phyloP scores from a whole-genome alignment of 2,329 filamentous ascomycete genomes.

The Botrytis cinerea region DNA sequence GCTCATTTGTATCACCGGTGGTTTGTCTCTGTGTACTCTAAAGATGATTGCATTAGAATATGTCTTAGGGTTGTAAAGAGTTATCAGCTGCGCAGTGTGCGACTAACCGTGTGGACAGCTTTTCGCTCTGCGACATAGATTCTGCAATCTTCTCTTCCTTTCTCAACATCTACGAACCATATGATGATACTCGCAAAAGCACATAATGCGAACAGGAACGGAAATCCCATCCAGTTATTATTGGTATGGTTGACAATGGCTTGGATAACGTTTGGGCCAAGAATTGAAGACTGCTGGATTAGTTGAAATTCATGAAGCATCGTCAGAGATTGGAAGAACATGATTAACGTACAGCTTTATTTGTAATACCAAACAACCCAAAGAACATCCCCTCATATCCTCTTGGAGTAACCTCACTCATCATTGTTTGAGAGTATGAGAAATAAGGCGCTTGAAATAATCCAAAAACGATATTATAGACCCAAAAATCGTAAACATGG shows the following conservation, averaged over 20 bases:
- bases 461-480: constrained; percentile 48
- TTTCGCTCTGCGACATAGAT: constrained; percentile 44
- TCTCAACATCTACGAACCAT: constrained; percentile 46
- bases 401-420: constrained; percentile 47
- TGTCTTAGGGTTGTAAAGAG: accelerated
- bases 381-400: constrained; percentile 50
- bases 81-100: not conserved
- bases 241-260: constrained; percentile 47
- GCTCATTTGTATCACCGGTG: not conserved
- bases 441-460: constrained; percentile 48
- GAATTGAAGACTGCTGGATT: constrained; percentile 44
- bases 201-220: constrained; percentile 46
- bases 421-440: constrained; percentile 49
- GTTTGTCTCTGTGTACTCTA: not conserved
- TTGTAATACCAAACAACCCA: constrained; percentile 48
- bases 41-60: not conserved
- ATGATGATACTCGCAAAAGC: constrained; percentile 44
- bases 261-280: constrained; percentile 48
- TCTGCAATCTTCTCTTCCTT: constrained; percentile 45
- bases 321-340: too few species aligned
- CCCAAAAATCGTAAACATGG: constrained; percentile 45
- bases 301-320: not conserved
- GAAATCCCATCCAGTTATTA: constrained; percentile 49
- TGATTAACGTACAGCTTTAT: constrained; percentile 43
- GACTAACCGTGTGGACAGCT: constrained; percentile 26